These are phyloP conservation scores for Halenospora varia DNA, from an alignment of 495 filamentous ascomycete species.

Conservation along the genomic window DNA sequence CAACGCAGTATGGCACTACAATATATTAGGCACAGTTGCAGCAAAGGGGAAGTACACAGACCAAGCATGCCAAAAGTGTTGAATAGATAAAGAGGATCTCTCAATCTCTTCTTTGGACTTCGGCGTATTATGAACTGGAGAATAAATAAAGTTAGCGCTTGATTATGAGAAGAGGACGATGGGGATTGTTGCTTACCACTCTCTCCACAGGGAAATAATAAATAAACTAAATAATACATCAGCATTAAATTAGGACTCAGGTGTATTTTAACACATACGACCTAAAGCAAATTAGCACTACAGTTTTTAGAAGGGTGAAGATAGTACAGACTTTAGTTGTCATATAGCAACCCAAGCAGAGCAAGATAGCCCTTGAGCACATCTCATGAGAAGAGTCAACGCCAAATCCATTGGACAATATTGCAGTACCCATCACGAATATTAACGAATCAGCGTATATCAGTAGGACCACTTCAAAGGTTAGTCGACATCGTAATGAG, in stretches of 20 bases:
- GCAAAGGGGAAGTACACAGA: conserved; percentile 16
- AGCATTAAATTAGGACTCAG: background rate
- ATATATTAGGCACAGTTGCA: background rate
- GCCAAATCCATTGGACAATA: conserved; percentile 46
- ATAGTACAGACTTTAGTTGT: conserved; percentile 43
- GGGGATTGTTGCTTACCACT: conserved; percentile 32
- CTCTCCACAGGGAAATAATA: conserved; percentile 52
- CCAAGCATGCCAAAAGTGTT: conserved; percentile 50
- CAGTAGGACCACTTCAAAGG: conserved; percentile 38
- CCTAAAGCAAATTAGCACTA: conserved; percentile 25
- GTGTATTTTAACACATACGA: conserved; percentile 27
- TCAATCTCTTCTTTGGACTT: conserved; percentile 35
- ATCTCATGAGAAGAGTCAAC: conserved; percentile 35
- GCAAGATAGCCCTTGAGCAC: conserved; percentile 45
- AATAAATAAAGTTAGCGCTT: conserved; percentile 20
- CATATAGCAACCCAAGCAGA: conserved; percentile 48
- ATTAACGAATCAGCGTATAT: conserved; percentile 48
- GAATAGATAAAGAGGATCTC: conserved; percentile 46
- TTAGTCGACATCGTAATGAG: background rate
- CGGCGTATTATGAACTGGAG: conserved; percentile 47
- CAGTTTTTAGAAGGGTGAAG: background rate
- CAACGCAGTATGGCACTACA: conserved; percentile 40
- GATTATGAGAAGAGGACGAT: background rate
- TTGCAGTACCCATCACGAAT: conserved; percentile 45
- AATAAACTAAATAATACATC: conserved; percentile 33